Evolutionary conservation across 306 rosid species (phyloP), one percentile per base, ranked within the genome.

Genomic region (Casuarina cunninghamiana): DNA sequence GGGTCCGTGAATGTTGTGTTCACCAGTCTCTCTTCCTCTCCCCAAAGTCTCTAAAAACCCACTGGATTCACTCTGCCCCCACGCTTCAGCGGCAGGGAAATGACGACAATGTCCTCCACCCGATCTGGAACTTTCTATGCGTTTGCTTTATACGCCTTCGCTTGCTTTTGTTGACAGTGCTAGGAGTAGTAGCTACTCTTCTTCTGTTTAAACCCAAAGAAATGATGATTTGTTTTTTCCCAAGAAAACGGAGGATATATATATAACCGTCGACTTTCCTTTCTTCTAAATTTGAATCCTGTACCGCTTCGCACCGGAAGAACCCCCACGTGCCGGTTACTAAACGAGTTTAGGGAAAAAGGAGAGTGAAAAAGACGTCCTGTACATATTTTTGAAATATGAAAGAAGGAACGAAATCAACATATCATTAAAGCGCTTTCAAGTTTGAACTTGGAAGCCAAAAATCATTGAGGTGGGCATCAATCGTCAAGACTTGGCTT

Each of bases 141-240:
- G 26, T 3, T 75, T 48, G 6, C 53, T 21, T 69, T 68, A 37
- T 46, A 60, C 19, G 15, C 13, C n/a, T 63, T 48, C 19, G 58
- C 44, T 53, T 72, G 26, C 9, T 57, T 41, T 16, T 39, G 21
- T 6, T 6, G 6, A 0, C 3, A 39, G 21, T 6, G 4, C 12
- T 4, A 75, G 81, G 53, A 82, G 90, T 83, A 84, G 90, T 75
- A 85, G 83, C 91, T 78, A 88, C 91, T 87, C 83, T 87, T 77
- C 69, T 75, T 80, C 75, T 49, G 84, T 84, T 42, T 87, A 48
- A 48, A 48, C 9, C 51, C 51, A 48, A 48, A 10, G 12, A 48
- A 48, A 48, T 48, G 12, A 48, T 48, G 9, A 48, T 48, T 48
- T 46, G 2, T 46, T 46, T 46, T 46, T 7, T 6, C 32, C 32